Evolutionary conservation across 306 rosid genomes (phyloP).

Genomic region (Dryas alaskensis): DNA sequence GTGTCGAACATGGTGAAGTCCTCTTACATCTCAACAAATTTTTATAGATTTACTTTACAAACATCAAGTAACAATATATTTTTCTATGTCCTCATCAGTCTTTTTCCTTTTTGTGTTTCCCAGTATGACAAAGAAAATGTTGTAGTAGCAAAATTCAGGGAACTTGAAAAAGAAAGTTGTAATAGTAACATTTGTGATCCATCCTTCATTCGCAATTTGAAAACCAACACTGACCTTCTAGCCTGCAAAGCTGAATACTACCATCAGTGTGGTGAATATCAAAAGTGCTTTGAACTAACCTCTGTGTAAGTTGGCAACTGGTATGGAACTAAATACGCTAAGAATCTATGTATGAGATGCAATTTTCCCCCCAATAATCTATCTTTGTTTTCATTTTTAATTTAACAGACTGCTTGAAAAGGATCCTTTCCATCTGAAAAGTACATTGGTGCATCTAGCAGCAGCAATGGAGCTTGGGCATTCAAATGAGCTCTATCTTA

Average conservation of each 20-base stretch:
- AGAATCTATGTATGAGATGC: neutral
- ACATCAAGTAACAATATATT: neutral
- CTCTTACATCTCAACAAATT: constrained; percentile 1
- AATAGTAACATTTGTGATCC: constrained; percentile 56
- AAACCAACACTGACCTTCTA: constrained; percentile 79
- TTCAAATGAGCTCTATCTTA: constrained; percentile 91
- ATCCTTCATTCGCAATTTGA: constrained; percentile 62
- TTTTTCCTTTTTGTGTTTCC: constrained; percentile 23
- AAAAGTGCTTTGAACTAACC: constrained; percentile 91
- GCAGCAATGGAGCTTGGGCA: constrained; percentile 97
- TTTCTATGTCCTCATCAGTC: constrained; percentile 16
- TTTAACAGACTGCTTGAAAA: constrained; percentile 83
- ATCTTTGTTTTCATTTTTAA: constrained; percentile 12
- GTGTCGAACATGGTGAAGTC: constrained; percentile 9
- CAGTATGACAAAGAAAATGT: constrained; percentile 86
- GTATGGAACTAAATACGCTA: constrained; percentile 13
- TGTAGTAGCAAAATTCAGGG: constrained; percentile 78
- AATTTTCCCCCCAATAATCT: neutral
- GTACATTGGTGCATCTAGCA: constrained; percentile 88
- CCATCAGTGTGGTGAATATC: constrained; percentile 95
- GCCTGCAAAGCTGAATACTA: constrained; percentile 98
- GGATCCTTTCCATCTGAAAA: constrained; percentile 90
- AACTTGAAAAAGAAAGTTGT: constrained; percentile 72
- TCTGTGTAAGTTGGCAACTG: constrained; percentile 65
- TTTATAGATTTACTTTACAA: neutral